Percentiles rank a stretch among this genome's conserved stretches.
Conservation (phyloP, 2,329 filamentous ascomycete genomes). For the Paracorniculantispora psalliotae region DNA sequence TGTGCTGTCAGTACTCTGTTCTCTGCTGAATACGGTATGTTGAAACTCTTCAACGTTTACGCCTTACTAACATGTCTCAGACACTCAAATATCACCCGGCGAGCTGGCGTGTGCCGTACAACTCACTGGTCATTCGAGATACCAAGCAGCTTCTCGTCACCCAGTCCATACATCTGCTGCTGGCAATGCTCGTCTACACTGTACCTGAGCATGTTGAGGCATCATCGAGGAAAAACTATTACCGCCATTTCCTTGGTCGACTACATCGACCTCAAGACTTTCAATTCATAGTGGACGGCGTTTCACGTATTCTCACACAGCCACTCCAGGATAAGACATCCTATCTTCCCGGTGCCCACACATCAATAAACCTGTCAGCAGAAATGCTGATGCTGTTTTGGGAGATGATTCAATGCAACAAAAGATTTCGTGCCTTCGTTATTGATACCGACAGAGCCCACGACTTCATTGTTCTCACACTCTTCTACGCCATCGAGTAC, state of each 20-base stretch:
- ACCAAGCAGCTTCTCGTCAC: slow-evolving; percentile 86
- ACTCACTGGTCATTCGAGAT: slow-evolving; percentile 86
- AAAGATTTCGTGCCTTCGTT: slow-evolving; percentile 92
- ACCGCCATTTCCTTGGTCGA: slow-evolving; percentile 85
- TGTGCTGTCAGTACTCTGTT: slow-evolving; percentile 85
- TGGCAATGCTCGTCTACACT: slow-evolving; percentile 79
- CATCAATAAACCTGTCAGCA: slow-evolving; percentile 78
- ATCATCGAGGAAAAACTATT: slow-evolving; percentile 76
- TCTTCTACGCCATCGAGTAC: slow-evolving; percentile 91
- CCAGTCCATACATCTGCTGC: slow-evolving; percentile 85
- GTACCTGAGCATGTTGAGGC: slow-evolving; percentile 70
- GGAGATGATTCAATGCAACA: slow-evolving; percentile 97
- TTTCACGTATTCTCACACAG: slow-evolving; percentile 87
- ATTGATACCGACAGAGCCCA: slow-evolving; percentile 91
- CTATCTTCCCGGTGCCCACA: slow-evolving; percentile 80
- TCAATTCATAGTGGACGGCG: slow-evolving; percentile 92
- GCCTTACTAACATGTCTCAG: slow-evolving; percentile 35
- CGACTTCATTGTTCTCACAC: slow-evolving; percentile 83
- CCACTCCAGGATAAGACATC: slow-evolving; percentile 84
- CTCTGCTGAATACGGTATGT: slow-evolving; percentile 82
- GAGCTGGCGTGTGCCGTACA: slow-evolving; percentile 89
- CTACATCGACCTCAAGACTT: slow-evolving; percentile 94
- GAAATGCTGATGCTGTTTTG: slow-evolving; percentile 97
- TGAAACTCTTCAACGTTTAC: background rate
- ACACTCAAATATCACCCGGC: slow-evolving; percentile 94